Evolutionary conservation across 2,329 filamentous ascomycete genomes (phyloP).

Genomic region (Alternaria triticimaculans): DNA sequence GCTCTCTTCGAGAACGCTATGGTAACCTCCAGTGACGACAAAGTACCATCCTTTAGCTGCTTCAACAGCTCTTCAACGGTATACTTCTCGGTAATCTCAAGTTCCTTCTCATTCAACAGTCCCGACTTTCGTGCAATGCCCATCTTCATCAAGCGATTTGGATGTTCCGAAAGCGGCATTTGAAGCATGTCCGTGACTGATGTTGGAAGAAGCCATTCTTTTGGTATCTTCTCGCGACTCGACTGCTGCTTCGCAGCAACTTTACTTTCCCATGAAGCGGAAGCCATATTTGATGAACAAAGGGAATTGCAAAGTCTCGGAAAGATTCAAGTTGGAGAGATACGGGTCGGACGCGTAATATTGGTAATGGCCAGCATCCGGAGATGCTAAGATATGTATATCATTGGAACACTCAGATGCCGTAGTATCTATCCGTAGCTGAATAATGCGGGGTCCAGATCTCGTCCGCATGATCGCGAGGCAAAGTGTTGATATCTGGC

Average conservation of each 20-base stretch:
- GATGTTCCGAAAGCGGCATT: not conserved
- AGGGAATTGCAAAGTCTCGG: not conserved
- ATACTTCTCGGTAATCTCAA: slow-evolving; percentile 53
- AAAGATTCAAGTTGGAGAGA: not conserved
- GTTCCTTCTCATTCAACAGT: slow-evolving; percentile 59
- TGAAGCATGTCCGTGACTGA: slow-evolving; percentile 3
- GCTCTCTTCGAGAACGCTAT: slow-evolving; percentile 60
- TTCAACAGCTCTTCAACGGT: slow-evolving; percentile 47
- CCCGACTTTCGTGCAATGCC: slow-evolving; percentile 59
- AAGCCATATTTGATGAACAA: not conserved
- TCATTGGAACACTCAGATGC: not conserved
- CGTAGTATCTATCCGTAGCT: not conserved
- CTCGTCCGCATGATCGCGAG: not conserved
- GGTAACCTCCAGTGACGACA: slow-evolving; percentile 58
- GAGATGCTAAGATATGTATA: not conserved
- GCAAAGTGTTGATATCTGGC: not conserved
- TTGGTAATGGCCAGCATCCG: not conserved
- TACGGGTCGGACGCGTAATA: not conserved
- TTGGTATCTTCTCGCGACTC: slow-evolving; percentile 41
- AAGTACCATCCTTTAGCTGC: slow-evolving; percentile 46
- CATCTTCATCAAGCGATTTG: slow-evolving; percentile 35
- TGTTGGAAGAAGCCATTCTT: slow-evolving; percentile 48
- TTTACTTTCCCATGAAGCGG: slow-evolving; percentile 1
- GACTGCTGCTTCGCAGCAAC: slow-evolving; percentile 3
- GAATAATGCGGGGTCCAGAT: not conserved